These are phyloP conservation scores for Thalassiosira mediterranea DNA, from an alignment of 352 stramenopile species.

Conservation along the genomic window DNA sequence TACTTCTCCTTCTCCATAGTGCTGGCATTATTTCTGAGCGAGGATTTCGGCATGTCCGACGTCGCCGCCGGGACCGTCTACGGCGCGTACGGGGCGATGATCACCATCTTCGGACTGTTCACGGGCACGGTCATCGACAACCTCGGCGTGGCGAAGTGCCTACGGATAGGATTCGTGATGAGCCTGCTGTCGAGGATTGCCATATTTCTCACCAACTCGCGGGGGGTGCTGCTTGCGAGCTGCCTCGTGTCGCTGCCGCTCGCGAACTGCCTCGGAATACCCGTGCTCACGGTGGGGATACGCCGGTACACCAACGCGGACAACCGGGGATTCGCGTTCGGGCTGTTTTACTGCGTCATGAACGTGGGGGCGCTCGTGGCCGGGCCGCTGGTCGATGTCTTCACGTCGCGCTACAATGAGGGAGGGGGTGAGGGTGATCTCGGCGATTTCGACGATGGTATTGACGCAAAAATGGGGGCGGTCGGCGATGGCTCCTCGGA, in stretches of 20 bases:
- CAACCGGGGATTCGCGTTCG: conserved; percentile 82
- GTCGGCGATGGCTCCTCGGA: background rate
- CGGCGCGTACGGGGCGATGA: conserved; percentile 72
- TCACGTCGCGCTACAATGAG: conserved; percentile 69
- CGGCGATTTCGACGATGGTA: no score
- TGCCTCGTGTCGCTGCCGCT: conserved; percentile 64
- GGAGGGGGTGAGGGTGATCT: conserved; percentile 10
- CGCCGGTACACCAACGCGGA: conserved; percentile 63
- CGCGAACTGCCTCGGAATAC: conserved; percentile 78
- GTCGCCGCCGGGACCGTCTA: conserved; percentile 76
- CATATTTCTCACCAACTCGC: conserved; percentile 62
- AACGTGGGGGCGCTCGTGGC: conserved; percentile 77
- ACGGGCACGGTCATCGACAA: conserved; percentile 74
- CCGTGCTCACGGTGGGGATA: conserved; percentile 74
- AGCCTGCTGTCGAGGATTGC: conserved; percentile 52
- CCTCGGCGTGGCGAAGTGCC: conserved; percentile 68
- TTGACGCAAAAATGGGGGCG: no score
- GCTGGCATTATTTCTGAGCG: conserved; percentile 72
- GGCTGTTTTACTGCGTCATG: conserved; percentile 84
- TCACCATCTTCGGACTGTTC: conserved; percentile 80
- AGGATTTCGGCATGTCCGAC: conserved; percentile 75
- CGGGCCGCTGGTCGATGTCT: conserved; percentile 72
- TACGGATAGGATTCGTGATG: conserved; percentile 74
- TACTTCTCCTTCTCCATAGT: conserved; percentile 76
- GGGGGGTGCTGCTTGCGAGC: conserved; percentile 56